These are phyloP conservation scores for Aethionema arabicum DNA, from an alignment of 345 rosid genomes.

Conservation along the genomic window DNA sequence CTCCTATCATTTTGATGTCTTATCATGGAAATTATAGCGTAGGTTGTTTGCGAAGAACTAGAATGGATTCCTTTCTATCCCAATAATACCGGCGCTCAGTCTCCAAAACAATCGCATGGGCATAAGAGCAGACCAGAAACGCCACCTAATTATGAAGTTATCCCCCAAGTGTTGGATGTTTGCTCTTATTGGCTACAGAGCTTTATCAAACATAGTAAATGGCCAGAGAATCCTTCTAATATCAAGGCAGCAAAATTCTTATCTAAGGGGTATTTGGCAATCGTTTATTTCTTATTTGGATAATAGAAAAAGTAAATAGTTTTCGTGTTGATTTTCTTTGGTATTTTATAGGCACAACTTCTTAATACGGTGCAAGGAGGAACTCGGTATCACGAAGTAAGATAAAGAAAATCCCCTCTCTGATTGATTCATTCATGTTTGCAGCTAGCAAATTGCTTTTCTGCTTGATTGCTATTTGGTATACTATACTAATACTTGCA, in stretches of 20 bases:
- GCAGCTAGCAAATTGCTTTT: conserved; percentile 8
- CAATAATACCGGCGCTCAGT: conserved; percentile 39
- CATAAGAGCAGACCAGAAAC: conserved; percentile 58
- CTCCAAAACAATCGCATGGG: conserved; percentile 49
- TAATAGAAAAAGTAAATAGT: neutral
- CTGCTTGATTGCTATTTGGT: conserved; percentile 22
- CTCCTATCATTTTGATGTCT: conserved; percentile 22
- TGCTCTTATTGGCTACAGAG: conserved; percentile 94
- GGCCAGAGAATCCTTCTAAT: conserved; percentile 87
- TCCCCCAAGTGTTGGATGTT: conserved; percentile 64
- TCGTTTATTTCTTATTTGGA: conserved; percentile 14
- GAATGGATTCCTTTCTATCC: conserved; percentile 93
- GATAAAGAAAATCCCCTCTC: conserved; percentile 32
- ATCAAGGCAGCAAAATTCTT: conserved; percentile 86
- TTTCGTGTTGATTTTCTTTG: conserved; percentile 12
- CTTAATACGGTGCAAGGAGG: conserved; percentile 65
- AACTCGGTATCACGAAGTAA: conserved; percentile 59
- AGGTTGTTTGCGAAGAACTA: conserved; percentile 96
- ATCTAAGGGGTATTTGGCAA: conserved; percentile 66
- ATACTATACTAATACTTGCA: conserved; percentile 16
- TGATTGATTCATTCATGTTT: conserved; percentile 20
- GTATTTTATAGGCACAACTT: conserved; percentile 65
- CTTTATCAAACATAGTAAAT: conserved; percentile 87
- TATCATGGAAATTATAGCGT: conserved; percentile 29
- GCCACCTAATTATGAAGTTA: conserved; percentile 78